Base-by-base conservation (phyloP, 2,329 filamentous ascomycete species). In the Orbilia ellipsospora region DNA sequence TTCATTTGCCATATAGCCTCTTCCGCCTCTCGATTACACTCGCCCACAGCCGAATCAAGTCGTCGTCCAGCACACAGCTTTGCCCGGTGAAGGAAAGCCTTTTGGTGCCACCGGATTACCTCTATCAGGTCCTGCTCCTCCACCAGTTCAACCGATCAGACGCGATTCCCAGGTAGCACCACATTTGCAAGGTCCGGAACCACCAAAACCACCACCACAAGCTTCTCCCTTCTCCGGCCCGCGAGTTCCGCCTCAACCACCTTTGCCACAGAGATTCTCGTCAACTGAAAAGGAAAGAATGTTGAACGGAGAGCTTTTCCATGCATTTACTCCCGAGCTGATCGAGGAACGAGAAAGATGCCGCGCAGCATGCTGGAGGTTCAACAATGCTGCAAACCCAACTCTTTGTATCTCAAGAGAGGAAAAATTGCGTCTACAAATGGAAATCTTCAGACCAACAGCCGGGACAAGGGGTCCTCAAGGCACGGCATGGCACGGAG, bases 281-380 rank as follows among this genome's bases (percentile, higher is more conserved):
- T 78, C 66, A 78, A 80, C 89, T 0, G 92, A 97, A 81, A 95
- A 95, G 82, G 91, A 96, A 74, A 93, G 95, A 81, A 98, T 98
- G 94, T 84, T 96, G 15, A 86, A 86, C 36, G 92, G 92, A 12
- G 87, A 91, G 48, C 87, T 88, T n/a, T 98, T 93, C 82, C 90
- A 89, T 75, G 92, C 92, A 5, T 94, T 90, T 77, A 89, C 92
- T 80, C 87, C 89, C 74, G 90, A 93, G 79, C 86, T 99, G 4
- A 87, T 92, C 13, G 86, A 92, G 18, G 94, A 97, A 80, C 90
- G 94, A n/a, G 90, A 95, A 80, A 87, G 90, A 65, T 98, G 94
- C 83, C 90, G 89, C 77, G 87, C 88, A 12, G 92, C 92, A 3
- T 89, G 94, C 79, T 94, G 90, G 87, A 86, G 90, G 60, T 97